phyloP scores from a whole-genome alignment of 306 rosid species.

The Erythrophleum fordii region DNA sequence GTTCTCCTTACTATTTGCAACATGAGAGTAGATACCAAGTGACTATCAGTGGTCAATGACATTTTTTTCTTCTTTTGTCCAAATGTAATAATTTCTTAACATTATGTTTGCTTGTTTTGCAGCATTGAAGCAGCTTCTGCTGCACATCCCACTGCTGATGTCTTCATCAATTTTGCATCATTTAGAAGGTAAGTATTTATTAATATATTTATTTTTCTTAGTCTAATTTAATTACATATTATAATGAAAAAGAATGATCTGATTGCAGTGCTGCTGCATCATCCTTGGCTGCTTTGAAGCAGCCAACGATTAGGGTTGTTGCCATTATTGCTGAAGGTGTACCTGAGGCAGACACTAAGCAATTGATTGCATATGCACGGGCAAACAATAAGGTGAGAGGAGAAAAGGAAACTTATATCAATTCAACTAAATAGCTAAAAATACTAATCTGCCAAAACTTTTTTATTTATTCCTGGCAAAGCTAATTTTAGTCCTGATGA shows the following conservation, averaged over 20 bases:
- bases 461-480: not conserved
- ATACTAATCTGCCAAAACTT: slow-evolving; percentile 22
- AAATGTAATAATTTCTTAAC: slow-evolving; percentile 28
- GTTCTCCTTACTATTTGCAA: not conserved
- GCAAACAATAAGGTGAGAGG: slow-evolving; percentile 79
- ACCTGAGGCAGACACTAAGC: slow-evolving; percentile 85
- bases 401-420: slow-evolving; percentile 15
- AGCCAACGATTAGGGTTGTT: slow-evolving; percentile 85
- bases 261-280: slow-evolving; percentile 86
- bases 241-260: slow-evolving; percentile 19
- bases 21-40: not conserved
- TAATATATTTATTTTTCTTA: slow-evolving; percentile 1
- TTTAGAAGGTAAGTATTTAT: slow-evolving; percentile 67
- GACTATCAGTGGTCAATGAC: slow-evolving; percentile 18
- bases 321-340: slow-evolving; percentile 98
- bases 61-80: not conserved
- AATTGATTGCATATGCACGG: slow-evolving; percentile 83
- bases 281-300: slow-evolving; percentile 83
- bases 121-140: slow-evolving; percentile 90
- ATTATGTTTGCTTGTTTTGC: slow-evolving; percentile 46
- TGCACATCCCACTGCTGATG: slow-evolving; percentile 94
- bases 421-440: slow-evolving; percentile 24
- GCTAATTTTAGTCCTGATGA: slow-evolving; percentile 36
- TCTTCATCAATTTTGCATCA: slow-evolving; percentile 91
- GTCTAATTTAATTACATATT: slow-evolving; percentile 10